Base-by-base conservation (phyloP, 164 flowering plant species). In the Magnolia officinalis region DNA sequence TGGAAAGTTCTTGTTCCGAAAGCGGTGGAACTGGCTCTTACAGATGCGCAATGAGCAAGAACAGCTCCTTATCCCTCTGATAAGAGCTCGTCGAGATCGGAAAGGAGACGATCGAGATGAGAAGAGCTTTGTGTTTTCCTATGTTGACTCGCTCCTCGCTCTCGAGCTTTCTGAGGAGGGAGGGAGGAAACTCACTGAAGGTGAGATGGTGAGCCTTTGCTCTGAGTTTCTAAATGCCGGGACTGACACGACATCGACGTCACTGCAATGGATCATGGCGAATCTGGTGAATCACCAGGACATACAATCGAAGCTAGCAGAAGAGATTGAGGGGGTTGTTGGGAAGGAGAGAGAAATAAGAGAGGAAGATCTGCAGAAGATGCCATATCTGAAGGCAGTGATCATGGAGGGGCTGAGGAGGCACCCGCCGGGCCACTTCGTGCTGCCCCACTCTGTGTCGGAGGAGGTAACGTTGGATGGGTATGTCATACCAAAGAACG, bases 121-220 rank as follows among this genome's bases (percentile, higher is more conserved):
- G 75, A 8, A 49, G 84, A 31, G 45, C 71, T 52, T 26, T 45
- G 31, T n/a, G 55, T 55, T 82, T 11, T 74, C 66, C 4, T 81
- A 84, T 18, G 83, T 80, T 0, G 87, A 86, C 50, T 74, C 83
- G 0, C 78, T 86, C 66, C 11, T 79, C 23, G 50, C 51, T 1
- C 74, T 85, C 1, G 64, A 75, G 68, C 63, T 86, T 19, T 85
- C 82, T 8, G 80, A 79, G 20, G 96, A 93, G 0, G 82, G 94
- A 0, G 81, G 80, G 8, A 77, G 85, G 37, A 81, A 77, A 58
- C 78, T 86, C 6, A 76, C 61, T 0, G 87, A 86, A 8, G 77
- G 10, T 1, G 87, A 85, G 72, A 78, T 86, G 18, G 79, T 80
- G 31, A 81, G 61, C 45, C 51, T 86, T 20, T 80, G 85, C 76